These are phyloP conservation scores for Zopfia rhizophila DNA, from an alignment of 2,329 filamentous ascomycete species.

Conservation along the genomic window DNA sequence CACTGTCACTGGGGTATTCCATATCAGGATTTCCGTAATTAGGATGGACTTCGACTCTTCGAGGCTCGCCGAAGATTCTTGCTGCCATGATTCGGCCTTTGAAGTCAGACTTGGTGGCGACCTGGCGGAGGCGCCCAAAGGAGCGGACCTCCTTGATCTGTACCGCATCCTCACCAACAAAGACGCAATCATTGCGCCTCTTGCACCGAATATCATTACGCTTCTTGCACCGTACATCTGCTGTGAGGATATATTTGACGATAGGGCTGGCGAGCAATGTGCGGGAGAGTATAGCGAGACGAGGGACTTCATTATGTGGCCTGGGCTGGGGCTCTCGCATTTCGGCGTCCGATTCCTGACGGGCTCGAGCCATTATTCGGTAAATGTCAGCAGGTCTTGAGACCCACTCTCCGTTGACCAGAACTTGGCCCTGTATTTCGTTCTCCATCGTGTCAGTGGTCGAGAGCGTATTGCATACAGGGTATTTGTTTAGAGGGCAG, in stretches of 20 bases:
- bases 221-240: constrained; percentile 74
- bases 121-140: constrained; percentile 76
- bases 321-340: constrained; percentile 37
- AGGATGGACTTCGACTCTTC: constrained; percentile 30
- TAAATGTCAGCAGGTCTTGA: constrained; percentile 52
- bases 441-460: constrained; percentile 33
- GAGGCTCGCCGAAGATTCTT: constrained; percentile 71
- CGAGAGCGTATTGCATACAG: too few relatives aligned
- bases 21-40: too few relatives aligned
- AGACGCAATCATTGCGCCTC: constrained; percentile 81
- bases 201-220: too few relatives aligned
- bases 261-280: constrained; percentile 82
- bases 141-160: constrained; percentile 79
- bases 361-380: constrained; percentile 52
- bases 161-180: constrained; percentile 84
- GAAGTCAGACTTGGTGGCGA: constrained; percentile 84
- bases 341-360: constrained; percentile 35
- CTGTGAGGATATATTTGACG: constrained; percentile 80
- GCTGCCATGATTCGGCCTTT: constrained; percentile 81
- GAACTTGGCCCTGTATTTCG: constrained; percentile 38
- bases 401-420: constrained; percentile 47
- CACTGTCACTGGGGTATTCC: constrained; percentile 19
- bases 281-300: constrained; percentile 78
- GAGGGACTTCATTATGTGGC: constrained; percentile 57
- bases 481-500: too few relatives aligned